Percentiles rank a stretch among this genome's conserved stretches.
Conservation (phyloP, 345 rosid genomes). For the Xanthoceras sorbifolium region DNA sequence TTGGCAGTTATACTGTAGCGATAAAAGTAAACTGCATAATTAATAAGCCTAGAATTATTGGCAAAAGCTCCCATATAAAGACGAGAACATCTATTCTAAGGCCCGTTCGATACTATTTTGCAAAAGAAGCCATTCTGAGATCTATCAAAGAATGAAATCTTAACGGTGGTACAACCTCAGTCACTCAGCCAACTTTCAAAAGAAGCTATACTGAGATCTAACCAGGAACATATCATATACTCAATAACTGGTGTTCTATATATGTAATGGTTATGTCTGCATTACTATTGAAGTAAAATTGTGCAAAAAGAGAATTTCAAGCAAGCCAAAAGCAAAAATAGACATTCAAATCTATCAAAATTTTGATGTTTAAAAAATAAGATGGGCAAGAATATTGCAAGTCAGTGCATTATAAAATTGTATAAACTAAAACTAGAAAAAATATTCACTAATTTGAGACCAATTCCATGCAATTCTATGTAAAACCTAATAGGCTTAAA, state of each 20-base stretch:
- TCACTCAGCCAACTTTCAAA: conserved; percentile 2
- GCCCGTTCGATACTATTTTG: neutral
- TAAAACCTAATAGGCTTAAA: conserved; percentile 9
- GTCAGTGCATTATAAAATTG: neutral
- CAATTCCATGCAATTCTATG: neutral
- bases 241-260: neutral
- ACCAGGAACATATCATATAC: neutral
- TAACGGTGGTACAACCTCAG: neutral
- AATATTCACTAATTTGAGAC: neutral
- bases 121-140: neutral
- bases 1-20: neutral
- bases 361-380: neutral
- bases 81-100: neutral
- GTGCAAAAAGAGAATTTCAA: neutral
- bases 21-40: neutral
- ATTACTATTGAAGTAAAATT: neutral
- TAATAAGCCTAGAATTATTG: neutral
- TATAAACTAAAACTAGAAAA: neutral
- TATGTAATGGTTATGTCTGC: neutral
- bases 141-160: neutral
- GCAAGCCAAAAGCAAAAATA: neutral
- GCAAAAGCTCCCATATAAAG: neutral
- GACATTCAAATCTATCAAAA: neutral
- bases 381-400: neutral
- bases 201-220: neutral